These are phyloP conservation scores for Tillandsia leiboldiana DNA, from an alignment of 176 grass and related monocot genomes.

Conservation along the genomic window DNA sequence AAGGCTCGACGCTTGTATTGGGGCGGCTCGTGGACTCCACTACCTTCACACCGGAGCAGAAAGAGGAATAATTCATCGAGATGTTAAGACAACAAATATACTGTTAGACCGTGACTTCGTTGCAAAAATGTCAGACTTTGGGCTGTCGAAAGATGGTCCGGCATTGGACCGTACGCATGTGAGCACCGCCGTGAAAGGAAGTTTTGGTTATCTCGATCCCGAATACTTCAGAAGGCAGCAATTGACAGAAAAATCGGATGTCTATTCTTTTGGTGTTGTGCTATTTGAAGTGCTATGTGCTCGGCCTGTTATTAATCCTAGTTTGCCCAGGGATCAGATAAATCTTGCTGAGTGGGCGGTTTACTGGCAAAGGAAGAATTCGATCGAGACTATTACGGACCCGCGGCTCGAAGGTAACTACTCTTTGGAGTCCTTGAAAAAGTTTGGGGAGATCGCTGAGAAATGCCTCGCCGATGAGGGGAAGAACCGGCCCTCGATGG, in stretches of 20 bases:
- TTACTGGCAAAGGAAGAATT: constrained; percentile 12
- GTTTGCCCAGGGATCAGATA: constrained; percentile 16
- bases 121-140: constrained; percentile 28
- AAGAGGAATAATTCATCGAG: constrained; percentile 12
- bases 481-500: constrained; percentile 24
- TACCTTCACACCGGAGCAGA: constrained; percentile 2
- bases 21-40: constrained; percentile 8
- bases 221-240: constrained; percentile 27
- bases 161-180: constrained; percentile 23
- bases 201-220: constrained; percentile 33
- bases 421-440: constrained; percentile 10
- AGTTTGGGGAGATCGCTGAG: constrained; percentile 23
- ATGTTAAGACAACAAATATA: constrained; percentile 21
- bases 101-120: constrained; percentile 5
- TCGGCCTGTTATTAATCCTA: constrained; percentile 4
- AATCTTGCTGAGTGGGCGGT: constrained; percentile 25
- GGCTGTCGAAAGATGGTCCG: constrained; percentile 11
- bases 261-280: constrained; percentile 28
- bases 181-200: constrained; percentile 24
- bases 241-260: constrained; percentile 32
- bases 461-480: constrained; percentile 19
- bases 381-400: constrained; percentile 14
- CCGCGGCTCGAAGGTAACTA: constrained; percentile 15
- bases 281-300: constrained; percentile 30
- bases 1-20: constrained; percentile 22